These are phyloP conservation scores for Phaeotremella fagi DNA, from an alignment of 768 basidiomycete genomes.

Conservation along the genomic window DNA sequence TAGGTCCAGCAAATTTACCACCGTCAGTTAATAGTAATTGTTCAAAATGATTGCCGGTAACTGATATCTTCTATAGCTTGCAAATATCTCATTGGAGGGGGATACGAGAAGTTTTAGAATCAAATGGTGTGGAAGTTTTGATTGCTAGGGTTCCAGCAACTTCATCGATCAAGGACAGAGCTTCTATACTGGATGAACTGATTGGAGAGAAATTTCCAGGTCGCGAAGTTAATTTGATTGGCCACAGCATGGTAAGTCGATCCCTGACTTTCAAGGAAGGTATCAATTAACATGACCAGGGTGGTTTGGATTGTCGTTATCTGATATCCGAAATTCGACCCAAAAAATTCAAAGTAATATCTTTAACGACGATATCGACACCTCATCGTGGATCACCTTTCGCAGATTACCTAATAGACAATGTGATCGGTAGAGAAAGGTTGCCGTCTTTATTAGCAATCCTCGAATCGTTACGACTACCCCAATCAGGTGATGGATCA, in stretches of 20 bases:
- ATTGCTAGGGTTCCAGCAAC: conserved; percentile 93
- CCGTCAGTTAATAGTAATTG: no score
- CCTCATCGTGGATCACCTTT: conserved; percentile 93
- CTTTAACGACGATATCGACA: conserved; percentile 88
- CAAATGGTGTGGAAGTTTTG: conserved; percentile 82
- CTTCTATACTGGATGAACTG: conserved; percentile 76
- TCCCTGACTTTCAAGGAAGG: background rate
- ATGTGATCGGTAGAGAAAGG: conserved; percentile 48
- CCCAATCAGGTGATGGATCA: conserved; percentile 88
- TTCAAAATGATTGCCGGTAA: no score
- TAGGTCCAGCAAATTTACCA: conserved; percentile 43
- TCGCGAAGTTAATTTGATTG: conserved; percentile 80
- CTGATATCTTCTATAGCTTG: conserved; percentile 56
- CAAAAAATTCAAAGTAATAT: conserved; percentile 73
- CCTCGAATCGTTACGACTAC: conserved; percentile 72
- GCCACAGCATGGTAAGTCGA: conserved; percentile 66
- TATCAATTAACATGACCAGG: conserved; percentile 52
- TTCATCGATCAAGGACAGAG: conserved; percentile 78
- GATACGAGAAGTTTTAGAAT: conserved; percentile 84
- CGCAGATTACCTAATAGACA: conserved; percentile 64
- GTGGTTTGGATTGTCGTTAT: conserved; percentile 86
- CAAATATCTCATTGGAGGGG: conserved; percentile 96
- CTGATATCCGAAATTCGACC: conserved; percentile 77
- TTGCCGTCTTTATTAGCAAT: conserved; percentile 50
- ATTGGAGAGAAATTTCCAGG: conserved; percentile 78